Evolutionary conservation across 2,329 filamentous ascomycete genomes (phyloP), one percentile per base, ranked within the genome.

Genomic region (Knufia petricola): DNA sequence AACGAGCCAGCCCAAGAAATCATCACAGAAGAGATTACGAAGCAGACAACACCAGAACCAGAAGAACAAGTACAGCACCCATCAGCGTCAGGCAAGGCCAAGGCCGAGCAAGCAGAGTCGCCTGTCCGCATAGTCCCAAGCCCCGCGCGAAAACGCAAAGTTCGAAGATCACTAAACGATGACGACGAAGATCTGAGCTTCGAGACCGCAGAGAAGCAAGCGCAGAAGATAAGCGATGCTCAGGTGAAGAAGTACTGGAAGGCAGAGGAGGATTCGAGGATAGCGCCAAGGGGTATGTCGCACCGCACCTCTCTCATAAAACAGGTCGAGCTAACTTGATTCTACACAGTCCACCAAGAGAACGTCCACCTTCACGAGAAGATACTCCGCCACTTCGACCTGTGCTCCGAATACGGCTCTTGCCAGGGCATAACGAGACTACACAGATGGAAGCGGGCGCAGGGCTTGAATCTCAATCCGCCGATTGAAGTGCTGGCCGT

Each of bases 401-500:
- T 94, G 56, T 92, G 83, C 61, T 86, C 78, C 52, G 86, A 95
- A 60, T 98, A 86, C 64, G 92, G 92, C 49, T 92, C 92, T 1
- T 94, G 87, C 61, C 84, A 95, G 46, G 92, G 92, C 6, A 87
- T 90, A 46, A 69, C 81, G 31, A 81, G 92, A 41, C 70, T 84
- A 58, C 86, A 84, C 69, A 82, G 92, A 28, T 98, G 92, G 92
- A 79, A 85, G 62, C 80, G 92, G 39, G 92, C 92, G 3, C 76
- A 94, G 47, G 75, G 74, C 49, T 71, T 98, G n/a, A 82, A 84
- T 2, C 73, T 98, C n/a, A 76, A 83, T 26, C 92, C 92, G 1
- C 90, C 92, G 0, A 76, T 95, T 21, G 90, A 96, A 65, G 88
- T 95, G 2, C 74, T 96, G 3, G 86, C 88, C 0, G 85, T 96